A percentile compares a stretch with the other conserved stretches of the same genome.
phyloP scores from a whole-genome alignment of 2,329 filamentous ascomycete genomes.

The Trichoderma pleuroti region DNA sequence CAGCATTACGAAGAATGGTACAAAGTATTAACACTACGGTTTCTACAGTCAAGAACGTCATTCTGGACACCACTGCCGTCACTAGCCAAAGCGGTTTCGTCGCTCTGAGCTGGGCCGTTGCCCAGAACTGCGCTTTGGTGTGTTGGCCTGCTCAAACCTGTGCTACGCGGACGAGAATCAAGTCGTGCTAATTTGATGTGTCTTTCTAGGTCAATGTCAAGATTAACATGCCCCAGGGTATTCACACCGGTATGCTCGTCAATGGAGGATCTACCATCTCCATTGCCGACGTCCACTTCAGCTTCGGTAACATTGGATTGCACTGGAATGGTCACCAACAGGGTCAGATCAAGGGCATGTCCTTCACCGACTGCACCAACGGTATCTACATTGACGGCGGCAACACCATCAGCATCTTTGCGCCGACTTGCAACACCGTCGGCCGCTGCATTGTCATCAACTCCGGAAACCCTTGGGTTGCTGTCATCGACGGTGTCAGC shows the following conservation, averaged over 20 bases:
- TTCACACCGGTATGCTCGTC: conserved; percentile 22
- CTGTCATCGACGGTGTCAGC: conserved; percentile 14
- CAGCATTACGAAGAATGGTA: neutral
- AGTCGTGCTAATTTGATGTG: neutral
- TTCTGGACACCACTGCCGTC: conserved; percentile 23
- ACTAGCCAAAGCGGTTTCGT: conserved; percentile 19
- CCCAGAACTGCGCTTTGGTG: conserved; percentile 24
- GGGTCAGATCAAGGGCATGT: conserved; percentile 19
- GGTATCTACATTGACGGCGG: conserved; percentile 16
- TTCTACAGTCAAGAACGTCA: conserved; percentile 22
- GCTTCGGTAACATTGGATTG: conserved; percentile 22
- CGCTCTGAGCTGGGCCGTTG: conserved; percentile 24
- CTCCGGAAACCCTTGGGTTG: conserved; percentile 16
- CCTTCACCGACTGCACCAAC: conserved; percentile 10
- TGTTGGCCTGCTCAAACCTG: neutral
- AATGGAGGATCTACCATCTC: conserved; percentile 22
- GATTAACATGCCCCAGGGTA: conserved; percentile 18
- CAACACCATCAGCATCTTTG: conserved; percentile 15
- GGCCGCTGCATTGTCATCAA: conserved; percentile 13
- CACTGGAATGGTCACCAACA: conserved; percentile 22
- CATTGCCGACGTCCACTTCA: conserved; percentile 22
- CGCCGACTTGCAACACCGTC: conserved; percentile 18
- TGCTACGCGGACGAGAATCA: neutral
- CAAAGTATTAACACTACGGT: neutral
- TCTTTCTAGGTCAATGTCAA: conserved; percentile 20